Base-by-base conservation (phyloP, 805 yeast species). In the Yamadazyma kitorensis region DNA sequence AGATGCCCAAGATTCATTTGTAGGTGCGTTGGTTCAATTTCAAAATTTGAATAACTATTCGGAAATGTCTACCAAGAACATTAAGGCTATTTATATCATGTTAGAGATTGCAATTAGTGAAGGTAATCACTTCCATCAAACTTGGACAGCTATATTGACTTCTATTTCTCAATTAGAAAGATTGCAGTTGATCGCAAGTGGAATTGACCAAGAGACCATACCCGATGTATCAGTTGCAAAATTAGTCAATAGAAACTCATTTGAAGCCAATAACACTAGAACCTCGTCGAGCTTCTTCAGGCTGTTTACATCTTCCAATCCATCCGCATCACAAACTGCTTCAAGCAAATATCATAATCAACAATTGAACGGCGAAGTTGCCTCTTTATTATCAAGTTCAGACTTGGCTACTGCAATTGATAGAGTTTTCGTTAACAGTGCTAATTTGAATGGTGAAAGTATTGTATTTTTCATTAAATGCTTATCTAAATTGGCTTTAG, bases 91-190 rank as follows among this genome's bases (percentile, higher is more conserved):
- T 34, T 67, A 79, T 37, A 71, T 82, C 5, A 61, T 93, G 52
- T 63, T 93, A 38, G 87, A 82, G 27, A 68, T 86, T 37, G 89
- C 96, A 0, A 75, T 84, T 12, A 56, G 74, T 7, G 95, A 87
- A 49, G 96, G 96, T n/a, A 74, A 86, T 40, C 65, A 66, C 39
- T 65, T 93, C 45, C 69, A 70, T 4, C 45, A 45, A 15, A 81
- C 96, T 1, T 93, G 99, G 99, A 77, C 73, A 41, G 91, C 84
- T 47, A 72, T 93, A 17, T 69, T 93, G 45, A 72, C 82, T 2
- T 78, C 88, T 2, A 79, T 89, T 33, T 87, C 97, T 2, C 97
- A 91, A 59, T 76, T 93, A 30, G 98, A 94, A 57, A 74, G 98
- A 54, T 66, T 88, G 37, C 96, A 88, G 57, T 66, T 93, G 33